Conservation (phyloP, 495 filamentous ascomycete species). For the Podospora didyma region DNA sequence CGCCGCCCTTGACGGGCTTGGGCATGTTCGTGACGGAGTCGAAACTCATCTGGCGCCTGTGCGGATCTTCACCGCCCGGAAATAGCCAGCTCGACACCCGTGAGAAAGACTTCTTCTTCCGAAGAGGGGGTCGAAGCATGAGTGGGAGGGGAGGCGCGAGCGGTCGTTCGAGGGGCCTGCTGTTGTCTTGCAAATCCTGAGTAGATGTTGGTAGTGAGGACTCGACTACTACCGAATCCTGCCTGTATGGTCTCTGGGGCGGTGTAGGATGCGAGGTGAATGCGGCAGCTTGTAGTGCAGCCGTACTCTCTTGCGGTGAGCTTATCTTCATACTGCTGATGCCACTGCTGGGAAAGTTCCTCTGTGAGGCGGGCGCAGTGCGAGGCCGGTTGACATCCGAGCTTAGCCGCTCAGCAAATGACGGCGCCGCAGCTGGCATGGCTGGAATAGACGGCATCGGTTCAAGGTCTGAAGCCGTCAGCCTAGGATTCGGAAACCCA, state of each 20-base stretch:
- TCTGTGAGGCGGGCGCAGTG: slow-evolving; percentile 26
- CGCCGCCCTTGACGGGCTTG: slow-evolving; percentile 38
- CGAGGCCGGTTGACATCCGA: slow-evolving; percentile 29
- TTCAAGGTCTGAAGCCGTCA: slow-evolving; percentile 27
- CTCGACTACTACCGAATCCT: neutral
- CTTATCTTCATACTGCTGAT: neutral
- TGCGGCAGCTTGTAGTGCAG: slow-evolving; percentile 14
- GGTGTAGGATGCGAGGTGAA: slow-evolving; percentile 17
- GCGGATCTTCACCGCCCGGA: slow-evolving; percentile 14
- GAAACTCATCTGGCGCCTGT: slow-evolving; percentile 24
- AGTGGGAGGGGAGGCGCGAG: slow-evolving; percentile 52
- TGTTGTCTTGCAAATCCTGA: neutral
- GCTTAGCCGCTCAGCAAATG: slow-evolving; percentile 46
- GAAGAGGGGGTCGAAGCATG: slow-evolving; percentile 43
- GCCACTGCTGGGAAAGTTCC: slow-evolving; percentile 6
- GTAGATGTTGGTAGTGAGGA: neutral
- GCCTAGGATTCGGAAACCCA: no score
- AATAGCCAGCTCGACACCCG: slow-evolving; percentile 54
- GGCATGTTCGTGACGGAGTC: slow-evolving; percentile 47
- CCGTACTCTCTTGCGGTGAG: slow-evolving; percentile 12
- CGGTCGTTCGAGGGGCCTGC: slow-evolving; percentile 22
- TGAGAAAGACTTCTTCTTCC: slow-evolving; percentile 57
- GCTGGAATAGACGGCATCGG: slow-evolving; percentile 45
- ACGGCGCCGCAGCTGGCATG: slow-evolving; percentile 43
- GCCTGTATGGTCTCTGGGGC: neutral